A percentile compares a stretch with the other conserved stretches of the same genome.
These are phyloP conservation scores for Hyphopichia burtonii DNA, from an alignment of 1,139 yeast species.

Conservation along the genomic window DNA sequence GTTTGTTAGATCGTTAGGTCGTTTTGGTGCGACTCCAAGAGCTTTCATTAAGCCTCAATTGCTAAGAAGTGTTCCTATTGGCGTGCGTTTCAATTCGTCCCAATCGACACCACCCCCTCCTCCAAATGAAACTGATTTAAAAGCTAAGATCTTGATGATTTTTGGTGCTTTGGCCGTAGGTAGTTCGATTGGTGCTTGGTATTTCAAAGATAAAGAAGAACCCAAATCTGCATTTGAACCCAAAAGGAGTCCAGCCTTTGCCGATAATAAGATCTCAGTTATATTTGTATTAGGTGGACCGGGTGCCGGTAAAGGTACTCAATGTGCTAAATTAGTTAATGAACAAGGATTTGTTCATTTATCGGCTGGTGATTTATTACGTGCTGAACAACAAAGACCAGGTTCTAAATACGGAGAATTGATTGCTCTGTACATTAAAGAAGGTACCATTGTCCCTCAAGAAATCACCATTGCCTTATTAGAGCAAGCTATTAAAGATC, in stretches of 20 bases:
- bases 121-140: constrained; percentile 1
- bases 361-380: constrained; percentile 90
- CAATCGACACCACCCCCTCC: constrained; percentile 12
- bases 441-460: constrained; percentile 93
- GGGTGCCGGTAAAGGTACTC: constrained; percentile 97
- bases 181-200: constrained; percentile 44
- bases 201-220: constrained; percentile 37
- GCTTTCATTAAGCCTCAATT: not conserved
- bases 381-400: constrained; percentile 84
- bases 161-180: constrained; percentile 45
- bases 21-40: not conserved
- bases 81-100: not conserved
- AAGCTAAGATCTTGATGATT: constrained; percentile 26
- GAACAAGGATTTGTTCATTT: constrained; percentile 84
- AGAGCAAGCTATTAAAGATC: constrained; percentile 71
- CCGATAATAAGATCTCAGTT: constrained; percentile 67
- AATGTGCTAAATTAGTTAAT: constrained; percentile 78
- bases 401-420: constrained; percentile 85
- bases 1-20: constrained; percentile 5
- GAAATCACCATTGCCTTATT: constrained; percentile 87
- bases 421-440: constrained; percentile 79
- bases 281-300: constrained; percentile 89
- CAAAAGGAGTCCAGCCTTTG: constrained; percentile 42
- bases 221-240: constrained; percentile 54
- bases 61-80: not conserved